Evolutionary conservation across 1,284 basidiomycete species (phyloP), one percentile per base, ranked within the genome.

Genomic region (Ceratobasidium sp.): DNA sequence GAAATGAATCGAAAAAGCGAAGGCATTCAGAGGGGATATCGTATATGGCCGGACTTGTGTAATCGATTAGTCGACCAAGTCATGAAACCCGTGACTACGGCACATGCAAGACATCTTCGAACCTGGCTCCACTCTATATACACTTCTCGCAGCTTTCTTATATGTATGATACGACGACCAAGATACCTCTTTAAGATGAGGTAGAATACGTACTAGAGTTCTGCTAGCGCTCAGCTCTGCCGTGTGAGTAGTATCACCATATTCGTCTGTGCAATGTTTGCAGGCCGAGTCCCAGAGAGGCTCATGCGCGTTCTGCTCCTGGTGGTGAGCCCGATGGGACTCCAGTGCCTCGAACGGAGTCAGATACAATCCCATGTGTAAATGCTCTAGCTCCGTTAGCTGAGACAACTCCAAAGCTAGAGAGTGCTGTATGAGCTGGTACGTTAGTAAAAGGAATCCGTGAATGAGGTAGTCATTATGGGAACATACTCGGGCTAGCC

Each of bases 281-380:
- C 65, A 57, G 5, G n/a, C 12, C 2, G 41, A 10, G 16, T n/a
- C 43, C 65, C 65, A 69, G 10, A 69, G n/a, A 14, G 53, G 21
- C 9, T n/a, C 53, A 34, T 34, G 53, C 48, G 30, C 41, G 43
- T 16, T 18, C 45, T 21, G 52, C 53, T n/a, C n/a, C 26, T 39
- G 60, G n/a, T 62, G 60, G 28, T 62, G 60, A 32, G 6, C 23
- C 45, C 14, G 12, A 43, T 62, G 60, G n/a, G 60, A 23, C 23
- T 41, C 30, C 5, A 62, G 60, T 1, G 60, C 60, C 41, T 62
- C 60, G 21, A 23, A 36, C 16, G 60, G 60, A 2, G 60, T 62
- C 10, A 62, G 60, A n/a, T 62, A 62, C n/a, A 62, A 50, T 14
- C 60, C 60, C 60, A 62, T 62, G 32, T 62, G 60, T 3, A 62